Base-by-base conservation (phyloP, 2,329 filamentous ascomycete genomes). In the Apiospora phragmitis region DNA sequence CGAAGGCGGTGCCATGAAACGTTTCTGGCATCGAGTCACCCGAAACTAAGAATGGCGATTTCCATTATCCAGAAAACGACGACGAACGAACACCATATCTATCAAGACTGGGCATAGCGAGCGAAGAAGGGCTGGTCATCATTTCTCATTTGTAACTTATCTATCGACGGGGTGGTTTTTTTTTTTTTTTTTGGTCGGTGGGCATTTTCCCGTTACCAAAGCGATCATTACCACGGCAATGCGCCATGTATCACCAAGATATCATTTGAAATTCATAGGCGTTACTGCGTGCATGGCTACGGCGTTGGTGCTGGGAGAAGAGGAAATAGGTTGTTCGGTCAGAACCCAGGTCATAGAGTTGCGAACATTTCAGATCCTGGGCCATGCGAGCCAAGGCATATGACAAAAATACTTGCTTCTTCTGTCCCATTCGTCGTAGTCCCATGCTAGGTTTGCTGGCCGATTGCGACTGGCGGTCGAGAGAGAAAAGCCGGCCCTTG, bases 1-100 rank as follows among this genome's bases (percentile, higher is more conserved):
- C 29, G 88, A 90, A 70, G 84, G 83, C 67, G 85, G 87, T 5
- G 84, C 89, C 3, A 86, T 92, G 77, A 91, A 88, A 81, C 86
- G 89, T 68, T 84, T 92, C 70, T 92, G 90, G 90, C 89, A 91
- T 73, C 86, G 85, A 71, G 87, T 92, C 49, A 62, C 55, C 7
- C 55, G 55, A n/a, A 38, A 35, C 7, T 62, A 12, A 38, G 21
- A 12, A n/a, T 38, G 55, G 29, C 18, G 3, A 24, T 38, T 6
- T 12, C 55, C 18, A 21, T n/a, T 35, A n/a, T 12, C 29, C 29
- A 59, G 11, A 11, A 12, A 21, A 35, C 51, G 29, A 9, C 16
- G 26, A 59, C 51, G 16, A 35, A 59, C 29, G 16, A 59, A 32
- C 11, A 59, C 29, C 29, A 35, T 83, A 86, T 69, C 84, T 83